These are phyloP conservation scores for Fusarium torulosum DNA, from an alignment of 2,329 filamentous ascomycete genomes.

Conservation along the genomic window DNA sequence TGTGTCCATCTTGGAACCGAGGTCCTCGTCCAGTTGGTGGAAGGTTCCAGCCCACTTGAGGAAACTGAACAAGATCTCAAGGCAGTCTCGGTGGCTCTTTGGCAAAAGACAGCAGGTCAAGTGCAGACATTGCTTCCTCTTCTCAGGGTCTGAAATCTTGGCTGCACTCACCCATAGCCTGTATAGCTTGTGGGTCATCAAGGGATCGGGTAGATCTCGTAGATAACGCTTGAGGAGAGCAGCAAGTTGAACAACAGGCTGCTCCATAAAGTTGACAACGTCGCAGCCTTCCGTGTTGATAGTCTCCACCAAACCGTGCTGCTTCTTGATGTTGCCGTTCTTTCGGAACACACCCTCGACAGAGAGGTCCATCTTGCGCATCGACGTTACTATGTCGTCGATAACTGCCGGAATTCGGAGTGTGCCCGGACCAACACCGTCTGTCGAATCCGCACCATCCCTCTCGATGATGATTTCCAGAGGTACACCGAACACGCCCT, in stretches of 20 bases:
- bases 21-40: conserved; percentile 96
- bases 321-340: conserved; percentile 96
- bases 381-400: conserved; percentile 93
- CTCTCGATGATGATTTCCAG: conserved; percentile 91
- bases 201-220: conserved; percentile 90
- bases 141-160: conserved; percentile 85
- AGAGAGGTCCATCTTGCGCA: conserved; percentile 99
- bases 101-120: conserved; percentile 92
- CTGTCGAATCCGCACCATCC: conserved; percentile 96
- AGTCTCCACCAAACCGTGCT: conserved; percentile 85
- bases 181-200: conserved; percentile 96
- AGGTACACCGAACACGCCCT: conserved; percentile 91
- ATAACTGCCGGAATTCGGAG: conserved; percentile 92
- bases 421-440: conserved; percentile 92
- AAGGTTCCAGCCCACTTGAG: conserved; percentile 98
- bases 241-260: conserved; percentile 93
- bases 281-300: conserved; percentile 90
- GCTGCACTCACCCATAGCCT: conserved; percentile 90
- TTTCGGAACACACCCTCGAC: conserved; percentile 99
- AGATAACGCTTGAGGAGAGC: conserved; percentile 96
- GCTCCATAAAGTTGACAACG: conserved; percentile 85
- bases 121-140: conserved; percentile 86
- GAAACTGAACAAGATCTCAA: conserved; percentile 96
- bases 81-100: conserved; percentile 90
- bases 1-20: conserved; percentile 98